Conservation (phyloP, 1,284 basidiomycete genomes). For the Rhodotorula sp. region DNA sequence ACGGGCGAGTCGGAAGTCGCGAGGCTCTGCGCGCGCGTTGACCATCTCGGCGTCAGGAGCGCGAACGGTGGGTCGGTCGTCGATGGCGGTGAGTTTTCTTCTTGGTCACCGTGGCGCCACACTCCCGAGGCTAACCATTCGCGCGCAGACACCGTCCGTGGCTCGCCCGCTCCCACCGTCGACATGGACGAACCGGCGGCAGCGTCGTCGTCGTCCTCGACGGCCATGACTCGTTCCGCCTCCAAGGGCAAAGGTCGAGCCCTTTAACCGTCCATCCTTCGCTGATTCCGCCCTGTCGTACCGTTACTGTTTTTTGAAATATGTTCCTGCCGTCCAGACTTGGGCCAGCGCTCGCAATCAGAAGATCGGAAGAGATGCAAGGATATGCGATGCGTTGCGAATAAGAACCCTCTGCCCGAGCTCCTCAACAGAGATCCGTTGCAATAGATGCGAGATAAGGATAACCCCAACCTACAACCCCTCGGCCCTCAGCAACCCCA, state of each 20-base stretch:
- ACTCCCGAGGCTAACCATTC: neutral
- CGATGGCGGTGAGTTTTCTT: constrained; percentile 14
- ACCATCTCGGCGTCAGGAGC: constrained; percentile 17
- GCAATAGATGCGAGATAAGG: too few relatives aligned
- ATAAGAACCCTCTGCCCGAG: too few relatives aligned
- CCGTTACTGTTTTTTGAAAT: too few relatives aligned
- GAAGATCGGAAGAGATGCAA: too few relatives aligned
- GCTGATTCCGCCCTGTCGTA: neutral
- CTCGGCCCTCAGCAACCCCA: constrained; percentile 5
- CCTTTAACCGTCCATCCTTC: neutral
- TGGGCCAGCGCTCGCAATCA: too few relatives aligned
- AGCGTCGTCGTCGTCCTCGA: neutral
- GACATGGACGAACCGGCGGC: neutral
- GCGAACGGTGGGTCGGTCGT: neutral
- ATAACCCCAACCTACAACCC: too few relatives aligned
- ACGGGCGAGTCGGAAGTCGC: constrained; percentile 18
- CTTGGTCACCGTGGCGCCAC: too few relatives aligned
- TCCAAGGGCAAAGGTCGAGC: neutral
- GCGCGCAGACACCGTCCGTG: neutral
- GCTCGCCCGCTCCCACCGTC: neutral
- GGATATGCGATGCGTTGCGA: too few relatives aligned
- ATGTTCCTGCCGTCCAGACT: too few relatives aligned
- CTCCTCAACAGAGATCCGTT: too few relatives aligned
- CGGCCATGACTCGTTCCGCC: neutral
- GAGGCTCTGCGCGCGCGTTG: constrained; percentile 26